Evolutionary conservation across 192 early-diverging fungal genomes (phyloP).

Genomic region (Rhizoclosmatium globosum): DNA sequence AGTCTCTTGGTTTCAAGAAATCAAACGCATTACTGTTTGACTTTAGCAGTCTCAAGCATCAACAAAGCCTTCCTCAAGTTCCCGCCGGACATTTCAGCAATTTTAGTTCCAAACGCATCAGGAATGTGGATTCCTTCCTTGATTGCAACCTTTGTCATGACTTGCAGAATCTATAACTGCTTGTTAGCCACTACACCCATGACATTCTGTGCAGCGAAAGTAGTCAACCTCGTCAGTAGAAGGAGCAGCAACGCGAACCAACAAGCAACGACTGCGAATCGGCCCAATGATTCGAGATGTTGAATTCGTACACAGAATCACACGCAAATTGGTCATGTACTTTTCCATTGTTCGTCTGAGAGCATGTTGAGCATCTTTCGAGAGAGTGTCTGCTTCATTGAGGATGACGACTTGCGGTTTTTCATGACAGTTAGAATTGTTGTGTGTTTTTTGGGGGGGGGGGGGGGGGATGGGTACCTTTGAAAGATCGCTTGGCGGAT

Average conservation of each 20-base stretch:
- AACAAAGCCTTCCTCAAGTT: slow-evolving; percentile 91
- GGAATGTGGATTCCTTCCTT: slow-evolving; percentile 81
- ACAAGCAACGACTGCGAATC: slow-evolving; percentile 89
- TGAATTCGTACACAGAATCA: slow-evolving; percentile 91
- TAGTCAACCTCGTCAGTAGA: slow-evolving; percentile 69
- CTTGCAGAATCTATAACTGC: slow-evolving; percentile 56
- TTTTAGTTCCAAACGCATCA: slow-evolving; percentile 61
- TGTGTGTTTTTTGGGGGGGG: neutral
- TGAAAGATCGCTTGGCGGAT: slow-evolving; percentile 83
- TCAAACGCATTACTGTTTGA: slow-evolving; percentile 40
- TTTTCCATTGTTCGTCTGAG: slow-evolving; percentile 99
- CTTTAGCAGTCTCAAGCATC: slow-evolving; percentile 83
- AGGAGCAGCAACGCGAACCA: slow-evolving; percentile 88
- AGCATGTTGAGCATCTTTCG: slow-evolving; percentile 92
- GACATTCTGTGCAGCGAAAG: neutral
- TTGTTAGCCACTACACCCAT: neutral
- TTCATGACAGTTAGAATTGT: neutral
- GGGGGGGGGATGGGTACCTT: slow-evolving; percentile 61
- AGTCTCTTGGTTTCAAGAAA: neutral
- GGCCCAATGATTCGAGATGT: slow-evolving; percentile 93
- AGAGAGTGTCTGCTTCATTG: slow-evolving; percentile 91
- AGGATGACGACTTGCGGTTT: slow-evolving; percentile 81
- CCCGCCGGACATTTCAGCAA: slow-evolving; percentile 77
- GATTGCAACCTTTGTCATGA: slow-evolving; percentile 79
- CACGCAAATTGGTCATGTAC: slow-evolving; percentile 90